Evolutionary conservation across 2,329 filamentous ascomycete species (phyloP).

Genomic region (Ilyonectria mors-panacis): DNA sequence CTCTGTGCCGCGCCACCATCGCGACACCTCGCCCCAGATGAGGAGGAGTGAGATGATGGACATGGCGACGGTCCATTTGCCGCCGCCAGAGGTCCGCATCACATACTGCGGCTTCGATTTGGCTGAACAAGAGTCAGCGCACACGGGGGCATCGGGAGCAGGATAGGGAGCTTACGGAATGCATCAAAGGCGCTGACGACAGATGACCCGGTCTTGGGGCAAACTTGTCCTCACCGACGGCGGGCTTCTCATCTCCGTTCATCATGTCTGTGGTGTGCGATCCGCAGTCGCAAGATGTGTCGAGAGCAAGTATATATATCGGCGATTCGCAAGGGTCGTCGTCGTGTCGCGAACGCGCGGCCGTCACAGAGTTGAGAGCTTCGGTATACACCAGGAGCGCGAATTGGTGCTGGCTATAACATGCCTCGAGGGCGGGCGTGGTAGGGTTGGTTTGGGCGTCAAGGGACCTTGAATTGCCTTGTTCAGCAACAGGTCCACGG

Average conservation of each 20-base stretch:
- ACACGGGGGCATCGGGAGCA: not conserved
- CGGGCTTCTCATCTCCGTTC: conserved; percentile 82
- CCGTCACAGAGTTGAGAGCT: conserved; percentile 22
- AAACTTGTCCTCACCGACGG: conserved; percentile 83
- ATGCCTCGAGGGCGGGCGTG: conserved; percentile 34
- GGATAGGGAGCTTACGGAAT: conserved; percentile 80
- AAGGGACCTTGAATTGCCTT: conserved; percentile 29
- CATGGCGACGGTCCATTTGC: conserved; percentile 93
- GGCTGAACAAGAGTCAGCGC: conserved; percentile 67
- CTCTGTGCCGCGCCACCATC: conserved; percentile 89
- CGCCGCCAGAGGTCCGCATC: conserved; percentile 85
- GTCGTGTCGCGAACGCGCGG: conserved; percentile 28
- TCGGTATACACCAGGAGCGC: conserved; percentile 40
- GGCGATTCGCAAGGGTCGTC: conserved; percentile 30
- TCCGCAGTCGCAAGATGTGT: conserved; percentile 23
- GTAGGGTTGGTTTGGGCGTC: conserved; percentile 9
- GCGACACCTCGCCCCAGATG: conserved; percentile 80
- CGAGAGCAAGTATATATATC: conserved; percentile 17
- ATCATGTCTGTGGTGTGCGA: conserved; percentile 60
- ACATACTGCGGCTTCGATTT: conserved; percentile 97
- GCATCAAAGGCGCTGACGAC: conserved; percentile 93
- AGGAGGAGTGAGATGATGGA: conserved; percentile 81
- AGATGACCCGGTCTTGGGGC: conserved; percentile 71
- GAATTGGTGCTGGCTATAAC: conserved; percentile 38
- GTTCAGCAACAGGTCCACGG: conserved; percentile 13